Evolutionary conservation across 129 eudicot genomes (phyloP).

Genomic region (Flaveria brownii): DNA sequence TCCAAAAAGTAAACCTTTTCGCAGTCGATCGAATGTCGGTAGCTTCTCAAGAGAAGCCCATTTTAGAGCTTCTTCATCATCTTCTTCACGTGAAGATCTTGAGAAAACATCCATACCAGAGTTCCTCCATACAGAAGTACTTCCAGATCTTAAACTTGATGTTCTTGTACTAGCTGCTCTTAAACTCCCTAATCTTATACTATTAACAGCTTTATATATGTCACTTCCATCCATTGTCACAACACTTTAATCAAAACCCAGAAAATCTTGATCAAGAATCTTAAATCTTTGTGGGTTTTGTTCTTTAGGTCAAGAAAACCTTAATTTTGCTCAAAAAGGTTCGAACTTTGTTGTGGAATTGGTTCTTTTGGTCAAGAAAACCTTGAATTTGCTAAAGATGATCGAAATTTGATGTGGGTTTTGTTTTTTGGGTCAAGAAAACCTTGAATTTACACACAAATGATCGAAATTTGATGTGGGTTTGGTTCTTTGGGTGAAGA

Average conservation of each 20-base stretch:
- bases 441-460: background rate
- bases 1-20: slow-evolving; percentile 59
- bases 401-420: background rate
- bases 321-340: background rate
- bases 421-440: background rate
- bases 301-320: slow-evolving; percentile 11
- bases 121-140: slow-evolving; percentile 55
- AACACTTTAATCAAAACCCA: slow-evolving; percentile 5
- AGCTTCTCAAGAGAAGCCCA: slow-evolving; percentile 87
- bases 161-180: slow-evolving; percentile 24
- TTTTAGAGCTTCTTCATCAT: slow-evolving; percentile 79
- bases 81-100: slow-evolving; percentile 49
- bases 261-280: background rate
- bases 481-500: background rate
- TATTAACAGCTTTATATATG: slow-evolving; percentile 20
- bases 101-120: slow-evolving; percentile 51
- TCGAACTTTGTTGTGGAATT: background rate
- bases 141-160: slow-evolving; percentile 47
- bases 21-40: slow-evolving; percentile 77
- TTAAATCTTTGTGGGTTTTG: slow-evolving; percentile 10
- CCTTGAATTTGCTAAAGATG: background rate
- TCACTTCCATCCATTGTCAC: slow-evolving; percentile 34
- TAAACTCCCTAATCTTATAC: slow-evolving; percentile 34
- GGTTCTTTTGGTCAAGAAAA: background rate
- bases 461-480: background rate